Evolutionary conservation across 352 stramenopile genomes (phyloP).

Genomic region (Globisporangium cederbergense): DNA sequence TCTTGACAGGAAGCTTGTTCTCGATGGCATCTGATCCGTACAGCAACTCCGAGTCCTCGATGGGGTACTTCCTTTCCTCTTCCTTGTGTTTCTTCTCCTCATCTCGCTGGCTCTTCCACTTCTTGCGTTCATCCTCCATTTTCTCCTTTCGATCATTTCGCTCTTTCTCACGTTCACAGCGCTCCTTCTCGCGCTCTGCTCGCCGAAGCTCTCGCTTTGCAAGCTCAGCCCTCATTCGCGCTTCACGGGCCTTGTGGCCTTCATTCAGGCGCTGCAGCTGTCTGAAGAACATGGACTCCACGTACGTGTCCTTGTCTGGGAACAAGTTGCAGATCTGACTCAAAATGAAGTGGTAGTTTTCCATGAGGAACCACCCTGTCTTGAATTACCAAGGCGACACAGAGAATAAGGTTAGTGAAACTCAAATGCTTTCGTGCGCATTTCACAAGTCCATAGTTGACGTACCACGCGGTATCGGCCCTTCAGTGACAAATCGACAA

Average conservation of each 20-base stretch:
- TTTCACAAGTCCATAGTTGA: slow-evolving; percentile 3
- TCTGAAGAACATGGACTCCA: slow-evolving; percentile 86
- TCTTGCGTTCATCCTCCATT: slow-evolving; percentile 44
- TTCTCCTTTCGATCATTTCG: slow-evolving; percentile 39
- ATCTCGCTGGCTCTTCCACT: slow-evolving; percentile 49
- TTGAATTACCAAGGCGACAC: slow-evolving; percentile 22
- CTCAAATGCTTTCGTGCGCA: neutral
- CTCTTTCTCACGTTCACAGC: slow-evolving; percentile 58
- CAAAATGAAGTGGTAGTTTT: slow-evolving; percentile 80
- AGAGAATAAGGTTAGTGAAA: slow-evolving; percentile 5
- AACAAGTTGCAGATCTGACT: slow-evolving; percentile 78
- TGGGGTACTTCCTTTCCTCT: slow-evolving; percentile 58
- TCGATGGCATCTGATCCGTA: slow-evolving; percentile 29
- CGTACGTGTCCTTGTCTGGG: slow-evolving; percentile 64
- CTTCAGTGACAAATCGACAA: slow-evolving; percentile 70
- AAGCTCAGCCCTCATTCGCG: slow-evolving; percentile 52
- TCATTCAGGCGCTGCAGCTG: slow-evolving; percentile 73
- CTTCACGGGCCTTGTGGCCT: slow-evolving; percentile 54
- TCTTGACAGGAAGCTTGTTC: slow-evolving; percentile 34
- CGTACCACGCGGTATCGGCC: slow-evolving; percentile 74
- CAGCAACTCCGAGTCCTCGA: slow-evolving; percentile 69
- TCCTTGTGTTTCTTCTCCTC: slow-evolving; percentile 63
- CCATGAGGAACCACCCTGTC: slow-evolving; percentile 82
- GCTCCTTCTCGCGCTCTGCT: slow-evolving; percentile 51
- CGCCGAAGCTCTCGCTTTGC: slow-evolving; percentile 60